Evolutionary conservation across 1,284 basidiomycete species (phyloP), one percentile per base, ranked within the genome.

Genomic region (Heterobasidion occidentale): DNA sequence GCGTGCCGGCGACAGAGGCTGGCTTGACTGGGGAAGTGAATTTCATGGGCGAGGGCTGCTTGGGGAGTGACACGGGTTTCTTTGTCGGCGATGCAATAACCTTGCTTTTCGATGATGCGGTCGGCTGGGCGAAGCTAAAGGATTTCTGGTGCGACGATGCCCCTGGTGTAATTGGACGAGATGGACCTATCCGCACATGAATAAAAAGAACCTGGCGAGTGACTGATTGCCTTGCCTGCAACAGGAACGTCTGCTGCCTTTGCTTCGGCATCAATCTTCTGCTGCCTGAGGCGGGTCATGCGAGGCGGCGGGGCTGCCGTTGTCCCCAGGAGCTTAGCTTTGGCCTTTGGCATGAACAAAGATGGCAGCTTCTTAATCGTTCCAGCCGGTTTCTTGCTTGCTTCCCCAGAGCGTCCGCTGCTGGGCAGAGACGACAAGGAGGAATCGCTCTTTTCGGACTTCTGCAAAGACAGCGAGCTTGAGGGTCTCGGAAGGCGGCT

Each of bases 61-160:
- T 59, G 7, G 57, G 51, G 9, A 61, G 52, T 7, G 54, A 58
- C n/a, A 52, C 51, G 14, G 60, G 54, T 35, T 60, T 63, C 54
- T 56, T 59, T 7, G 55, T 35, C 1, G 58, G 65, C 8, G 67
- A 66, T 45, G 49, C 53, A n/a, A 46, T 9, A 9, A 62, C 55
- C 57, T 66, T 71, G 20, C 61, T 64, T 15, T 59, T 55, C 5
- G 70, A 71, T 35, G 66, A 68, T 1, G 66, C 55, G 3, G 70
- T 70, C n/a, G 68, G 67, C 46, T 60, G 62, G 3, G 69, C 67
- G 56, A 68, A 60, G 20, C 64, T 36, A n/a, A 46, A 52, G 8
- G 55, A 38, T 38, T 42, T 55, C 46, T 34, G 9, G 42, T 54
- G 49, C 34, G 49, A 11, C 33, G 14, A 19, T 46, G 33, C 11